These are phyloP conservation scores for Diutina neorugosa DNA, from an alignment of 1,139 yeast species.

Conservation along the genomic window DNA sequence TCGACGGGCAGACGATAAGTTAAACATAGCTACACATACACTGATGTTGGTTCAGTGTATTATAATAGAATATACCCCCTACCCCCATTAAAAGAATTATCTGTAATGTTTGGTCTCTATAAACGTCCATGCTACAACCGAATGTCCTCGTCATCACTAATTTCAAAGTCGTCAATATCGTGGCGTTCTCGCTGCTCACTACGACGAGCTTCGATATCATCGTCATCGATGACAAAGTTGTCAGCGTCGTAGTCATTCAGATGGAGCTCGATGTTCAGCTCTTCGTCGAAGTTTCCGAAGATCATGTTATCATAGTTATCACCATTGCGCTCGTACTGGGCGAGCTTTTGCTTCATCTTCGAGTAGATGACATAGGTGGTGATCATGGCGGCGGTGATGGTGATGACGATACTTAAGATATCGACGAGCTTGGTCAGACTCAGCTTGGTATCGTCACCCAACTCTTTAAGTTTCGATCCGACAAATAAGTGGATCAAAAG, in stretches of 20 bases:
- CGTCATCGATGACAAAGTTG: conserved; percentile 23
- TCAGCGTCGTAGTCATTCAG: conserved; percentile 25
- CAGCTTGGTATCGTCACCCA: conserved; percentile 49
- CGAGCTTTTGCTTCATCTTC: conserved; percentile 37
- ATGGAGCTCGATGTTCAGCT: conserved; percentile 22
- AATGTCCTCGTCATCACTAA: conserved; percentile 3
- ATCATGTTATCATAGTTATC: conserved; percentile 20
- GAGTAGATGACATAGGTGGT: conserved; percentile 66
- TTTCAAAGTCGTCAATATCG: conserved; percentile 1
- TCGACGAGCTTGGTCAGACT: conserved; percentile 46
- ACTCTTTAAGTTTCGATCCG: conserved; percentile 62
- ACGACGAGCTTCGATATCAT: conserved; percentile 6
- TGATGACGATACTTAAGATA: conserved; percentile 45
- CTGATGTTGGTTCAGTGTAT: not conserved
- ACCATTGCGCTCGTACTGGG: conserved; percentile 14
- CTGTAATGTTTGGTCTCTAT: not conserved
- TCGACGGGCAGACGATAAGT: not conserved
- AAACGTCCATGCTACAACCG: not conserved
- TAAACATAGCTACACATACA: not conserved
- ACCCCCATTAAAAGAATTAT: not conserved
- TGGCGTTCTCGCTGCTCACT: not conserved
- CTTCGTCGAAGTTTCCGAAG: conserved; percentile 30
- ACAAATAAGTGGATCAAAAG: conserved; percentile 64
- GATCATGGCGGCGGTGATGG: conserved; percentile 41
- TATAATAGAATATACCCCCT: not conserved